Conservation (phyloP, 1,139 yeast genomes). For the Spathaspora sp. region DNA sequence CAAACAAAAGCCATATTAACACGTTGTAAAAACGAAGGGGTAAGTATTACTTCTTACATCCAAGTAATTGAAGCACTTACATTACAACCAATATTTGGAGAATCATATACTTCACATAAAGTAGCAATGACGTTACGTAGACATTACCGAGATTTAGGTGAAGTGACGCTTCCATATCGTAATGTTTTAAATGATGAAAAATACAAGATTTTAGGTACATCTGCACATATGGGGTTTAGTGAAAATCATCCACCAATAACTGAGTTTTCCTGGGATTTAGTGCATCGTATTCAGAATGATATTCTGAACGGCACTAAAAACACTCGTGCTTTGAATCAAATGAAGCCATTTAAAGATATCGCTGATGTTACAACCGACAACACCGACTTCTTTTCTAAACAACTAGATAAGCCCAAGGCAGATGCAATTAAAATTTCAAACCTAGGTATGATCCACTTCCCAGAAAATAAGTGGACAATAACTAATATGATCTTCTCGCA, state of each 20-base stretch:
- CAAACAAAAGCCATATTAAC: constrained; percentile 25
- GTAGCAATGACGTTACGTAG: constrained; percentile 40
- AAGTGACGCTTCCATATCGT: constrained; percentile 19
- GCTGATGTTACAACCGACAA: constrained; percentile 21
- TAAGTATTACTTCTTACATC: constrained; percentile 38
- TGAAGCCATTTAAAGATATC: constrained; percentile 21
- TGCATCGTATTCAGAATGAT: constrained; percentile 20
- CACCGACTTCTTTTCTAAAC: constrained; percentile 20
- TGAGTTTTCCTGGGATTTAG: constrained; percentile 38
- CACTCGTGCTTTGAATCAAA: constrained; percentile 24
- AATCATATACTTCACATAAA: constrained; percentile 24
- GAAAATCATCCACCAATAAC: constrained; percentile 30
- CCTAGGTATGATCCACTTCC: constrained; percentile 31
- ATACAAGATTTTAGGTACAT: constrained; percentile 33
- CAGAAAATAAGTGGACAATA: constrained; percentile 24
- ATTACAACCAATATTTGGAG: constrained; percentile 29
- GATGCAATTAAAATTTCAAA: constrained; percentile 42
- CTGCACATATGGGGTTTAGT: constrained; percentile 34
- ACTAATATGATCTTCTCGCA: constrained; percentile 37
- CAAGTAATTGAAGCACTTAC: constrained; percentile 26
- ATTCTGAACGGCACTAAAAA: constrained; percentile 22
- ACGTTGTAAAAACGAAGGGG: constrained; percentile 29
- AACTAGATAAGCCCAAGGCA: constrained; percentile 28
- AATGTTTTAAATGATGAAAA: constrained; percentile 18
- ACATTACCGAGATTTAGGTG: constrained; percentile 17